A percentile compares a stretch with the other conserved stretches of the same genome.
These are phyloP conservation scores for Monosporozyma servazzii DNA, from an alignment of 805 yeast species.

Conservation along the genomic window DNA sequence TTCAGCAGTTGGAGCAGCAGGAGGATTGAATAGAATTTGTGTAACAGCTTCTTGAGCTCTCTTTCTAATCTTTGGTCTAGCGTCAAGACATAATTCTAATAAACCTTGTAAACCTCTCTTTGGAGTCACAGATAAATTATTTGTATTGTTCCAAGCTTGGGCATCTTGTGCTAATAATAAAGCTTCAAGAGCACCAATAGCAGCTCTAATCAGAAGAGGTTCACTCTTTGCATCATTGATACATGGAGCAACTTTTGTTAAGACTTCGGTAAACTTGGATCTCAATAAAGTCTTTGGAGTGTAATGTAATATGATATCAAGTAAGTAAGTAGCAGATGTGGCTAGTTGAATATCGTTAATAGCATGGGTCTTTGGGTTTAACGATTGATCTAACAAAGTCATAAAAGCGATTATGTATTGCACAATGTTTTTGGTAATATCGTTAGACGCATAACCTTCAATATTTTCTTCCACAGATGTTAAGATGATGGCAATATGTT, in stretches of 20 bases:
- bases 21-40: slow-evolving; percentile 51
- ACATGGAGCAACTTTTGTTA: slow-evolving; percentile 73
- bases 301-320: slow-evolving; percentile 70
- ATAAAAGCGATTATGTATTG: slow-evolving; percentile 81
- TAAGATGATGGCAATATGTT: slow-evolving; percentile 71
- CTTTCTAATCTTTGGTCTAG: slow-evolving; percentile 90
- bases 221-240: slow-evolving; percentile 59
- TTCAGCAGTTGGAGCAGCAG: slow-evolving; percentile 65
- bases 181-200: slow-evolving; percentile 78
- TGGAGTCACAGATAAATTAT: slow-evolving; percentile 48
- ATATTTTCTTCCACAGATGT: slow-evolving; percentile 88
- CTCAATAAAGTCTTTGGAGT: slow-evolving; percentile 61
- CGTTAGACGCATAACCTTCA: slow-evolving; percentile 41
- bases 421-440: slow-evolving; percentile 52
- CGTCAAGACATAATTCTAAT: slow-evolving; percentile 70
- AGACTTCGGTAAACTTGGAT: slow-evolving; percentile 66
- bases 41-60: slow-evolving; percentile 87
- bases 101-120: slow-evolving; percentile 72
- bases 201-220: slow-evolving; percentile 74
- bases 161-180: slow-evolving; percentile 72
- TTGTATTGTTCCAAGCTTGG: slow-evolving; percentile 60
- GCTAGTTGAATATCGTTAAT: slow-evolving; percentile 57
- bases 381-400: slow-evolving; percentile 68
- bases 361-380: slow-evolving; percentile 38
- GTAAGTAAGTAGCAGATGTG: slow-evolving; percentile 65